Percentiles rank a stretch among this genome's conserved stretches.
Conservation (phyloP, 768 basidiomycete genomes). For the Boletus reticulatus region DNA sequence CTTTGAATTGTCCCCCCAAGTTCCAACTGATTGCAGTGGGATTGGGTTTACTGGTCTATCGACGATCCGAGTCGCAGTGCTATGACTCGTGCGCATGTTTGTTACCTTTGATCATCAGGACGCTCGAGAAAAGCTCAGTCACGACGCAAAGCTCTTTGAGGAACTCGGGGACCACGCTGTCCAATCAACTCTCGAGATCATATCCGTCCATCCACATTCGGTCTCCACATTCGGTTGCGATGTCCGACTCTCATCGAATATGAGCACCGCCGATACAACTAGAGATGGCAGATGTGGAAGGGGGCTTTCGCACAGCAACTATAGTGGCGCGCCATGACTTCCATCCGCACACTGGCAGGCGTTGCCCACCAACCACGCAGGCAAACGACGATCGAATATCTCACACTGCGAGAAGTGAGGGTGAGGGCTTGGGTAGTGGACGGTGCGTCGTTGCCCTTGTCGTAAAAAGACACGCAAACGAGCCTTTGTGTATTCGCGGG, state of each 20-base stretch:
- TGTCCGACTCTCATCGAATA: not conserved
- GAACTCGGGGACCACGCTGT: too few species aligned
- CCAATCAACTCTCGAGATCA: not conserved
- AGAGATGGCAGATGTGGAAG: not conserved
- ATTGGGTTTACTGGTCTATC: too few species aligned
- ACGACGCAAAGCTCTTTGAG: too few species aligned
- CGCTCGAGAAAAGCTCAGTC: constrained; percentile 6
- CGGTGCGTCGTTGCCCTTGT: constrained; percentile 28
- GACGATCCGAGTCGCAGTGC: too few species aligned
- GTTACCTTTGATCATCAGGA: too few species aligned
- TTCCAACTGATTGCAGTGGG: too few species aligned
- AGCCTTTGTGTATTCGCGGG: constrained; percentile 96
- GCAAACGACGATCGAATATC: constrained; percentile 22
- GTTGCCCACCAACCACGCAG: constrained; percentile 32
- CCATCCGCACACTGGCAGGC: constrained; percentile 13
- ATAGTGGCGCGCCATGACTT: constrained; percentile 11
- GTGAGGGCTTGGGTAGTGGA: constrained; percentile 44
- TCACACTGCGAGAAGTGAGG: constrained; percentile 41
- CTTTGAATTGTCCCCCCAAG: too few species aligned
- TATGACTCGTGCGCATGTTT: too few species aligned
- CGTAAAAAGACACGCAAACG: constrained; percentile 87
- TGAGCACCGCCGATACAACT: constrained; percentile 1
- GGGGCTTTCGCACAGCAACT: constrained; percentile 4
- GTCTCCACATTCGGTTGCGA: constrained; percentile 2
- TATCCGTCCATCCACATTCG: not conserved